Evolutionary conservation across 2,329 filamentous ascomycete species (phyloP), one percentile per base, ranked within the genome.

Genomic region (Penicillium decumbens): DNA sequence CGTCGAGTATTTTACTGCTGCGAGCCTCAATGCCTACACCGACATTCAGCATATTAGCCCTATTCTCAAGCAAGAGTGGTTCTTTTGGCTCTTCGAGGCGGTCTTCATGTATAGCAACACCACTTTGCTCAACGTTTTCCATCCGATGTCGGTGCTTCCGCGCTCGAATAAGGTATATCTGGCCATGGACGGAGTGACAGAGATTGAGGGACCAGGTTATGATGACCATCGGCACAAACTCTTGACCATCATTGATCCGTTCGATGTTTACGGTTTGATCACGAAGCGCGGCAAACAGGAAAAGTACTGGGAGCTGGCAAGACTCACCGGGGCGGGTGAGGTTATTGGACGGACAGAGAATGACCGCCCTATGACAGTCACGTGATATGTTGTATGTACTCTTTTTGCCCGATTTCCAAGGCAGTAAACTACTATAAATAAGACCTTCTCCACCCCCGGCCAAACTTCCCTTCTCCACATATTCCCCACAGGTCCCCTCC

Each of bases 51-150:
- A 49, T 61, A 72, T 67, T 25, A 65, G 60, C 27, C 64, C 65
- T 1, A 35, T 66, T 13, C 45, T 67, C 45, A 68, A 68, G 37
- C 70, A 77, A 42, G 78, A 82, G 48, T 72, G 72, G 58, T 78
- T 75, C 54, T 77, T 80, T 52, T 81, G 76, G 73, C 65, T 80
- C 28, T 79, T 81, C 49, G 79, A 81, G 55, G 72, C 71, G 4
- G 60, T 67, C 2, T 72, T 79, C 44, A 80, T 81, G 73, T 74
- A 77, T 15, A 53, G 72, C 42, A 80, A 79, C 53, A 77, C 74
- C 10, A 68, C 71, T 4, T 55, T 81, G 44, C 65, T 80, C n/a
- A 79, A 79, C 51, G 47, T 77, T 18, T 78, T 72, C 41, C 77
- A 79, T 47, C 78, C 78, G 0, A 77, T 76, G 32, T 72, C 67